phyloP scores from a whole-genome alignment of 495 filamentous ascomycete species.

The Astrothelium macrocarpum region DNA sequence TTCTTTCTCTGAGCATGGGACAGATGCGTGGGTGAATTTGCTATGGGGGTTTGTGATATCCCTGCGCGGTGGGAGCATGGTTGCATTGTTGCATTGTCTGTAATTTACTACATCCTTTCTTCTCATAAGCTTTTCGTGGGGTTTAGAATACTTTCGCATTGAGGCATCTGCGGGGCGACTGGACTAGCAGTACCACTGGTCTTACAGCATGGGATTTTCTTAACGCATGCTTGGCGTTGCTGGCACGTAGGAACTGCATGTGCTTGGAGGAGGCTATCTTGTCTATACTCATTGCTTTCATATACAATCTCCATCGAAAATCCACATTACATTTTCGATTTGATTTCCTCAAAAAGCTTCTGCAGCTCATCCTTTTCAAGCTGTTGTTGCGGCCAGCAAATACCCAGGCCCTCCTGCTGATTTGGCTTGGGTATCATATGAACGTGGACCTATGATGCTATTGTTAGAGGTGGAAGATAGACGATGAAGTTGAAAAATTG shows the following conservation, averaged over 20 bases:
- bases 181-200: background rate
- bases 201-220: background rate
- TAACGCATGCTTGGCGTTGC: background rate
- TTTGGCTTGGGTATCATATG: slow-evolving; percentile 99
- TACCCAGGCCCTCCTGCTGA: slow-evolving; percentile 63
- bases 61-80: background rate
- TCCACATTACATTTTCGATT: slow-evolving; percentile 67
- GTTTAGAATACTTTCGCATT: background rate
- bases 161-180: background rate
- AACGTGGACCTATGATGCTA: slow-evolving; percentile 61
- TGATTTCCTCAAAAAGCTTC: slow-evolving; percentile 69
- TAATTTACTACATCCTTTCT: background rate
- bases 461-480: background rate
- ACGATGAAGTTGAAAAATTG: background rate
- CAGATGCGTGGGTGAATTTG: background rate
- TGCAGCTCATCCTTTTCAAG: slow-evolving; percentile 78
- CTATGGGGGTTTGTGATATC: background rate
- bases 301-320: background rate
- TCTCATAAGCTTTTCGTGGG: background rate
- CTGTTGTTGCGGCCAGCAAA: slow-evolving; percentile 69
- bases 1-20: background rate
- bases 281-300: background rate
- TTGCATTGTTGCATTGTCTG: background rate
- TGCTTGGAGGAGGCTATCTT: no score
- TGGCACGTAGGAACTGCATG: no score